Conservation (phyloP, 2,329 filamentous ascomycete species). For the Beauveria caledonica region DNA sequence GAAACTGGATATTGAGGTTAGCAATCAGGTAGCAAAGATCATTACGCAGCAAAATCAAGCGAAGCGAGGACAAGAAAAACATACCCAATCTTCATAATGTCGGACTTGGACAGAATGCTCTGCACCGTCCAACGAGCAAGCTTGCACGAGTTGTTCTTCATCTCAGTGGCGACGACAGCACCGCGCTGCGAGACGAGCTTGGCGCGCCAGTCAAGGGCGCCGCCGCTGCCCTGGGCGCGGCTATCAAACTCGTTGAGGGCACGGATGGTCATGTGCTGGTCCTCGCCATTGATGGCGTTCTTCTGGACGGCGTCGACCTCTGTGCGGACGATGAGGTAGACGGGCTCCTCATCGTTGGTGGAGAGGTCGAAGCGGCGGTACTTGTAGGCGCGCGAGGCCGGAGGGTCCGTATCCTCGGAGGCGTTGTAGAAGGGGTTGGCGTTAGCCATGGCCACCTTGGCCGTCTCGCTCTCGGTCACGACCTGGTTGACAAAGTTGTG, state of each 20-base stretch:
- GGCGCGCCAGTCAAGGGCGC: constrained; percentile 91
- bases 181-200: constrained; percentile 93
- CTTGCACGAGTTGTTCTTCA: constrained; percentile 99
- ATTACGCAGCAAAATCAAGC: not conserved
- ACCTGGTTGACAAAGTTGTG: constrained; percentile 98
- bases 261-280: constrained; percentile 87
- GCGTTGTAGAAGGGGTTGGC: constrained; percentile 97
- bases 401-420: constrained; percentile 83
- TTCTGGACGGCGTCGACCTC: constrained; percentile 94
- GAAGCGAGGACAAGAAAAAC: constrained; percentile 20
- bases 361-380: constrained; percentile 96
- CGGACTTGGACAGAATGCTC: constrained; percentile 92
- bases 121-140: constrained; percentile 96
- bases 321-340: constrained; percentile 87
- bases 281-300: constrained; percentile 85
- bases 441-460: constrained; percentile 76
- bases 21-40: not conserved
- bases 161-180: constrained; percentile 96
- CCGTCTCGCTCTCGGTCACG: constrained; percentile 68
- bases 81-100: constrained; percentile 95
- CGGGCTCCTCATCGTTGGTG: constrained; percentile 86
- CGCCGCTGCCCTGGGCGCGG: constrained; percentile 92
- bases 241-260: constrained; percentile 98
- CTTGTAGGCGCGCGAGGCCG: constrained; percentile 95
- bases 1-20: constrained; percentile 53